Evolutionary conservation across 2,329 filamentous ascomycete species (phyloP).

Genomic region (Salinomyces thailandicus): DNA sequence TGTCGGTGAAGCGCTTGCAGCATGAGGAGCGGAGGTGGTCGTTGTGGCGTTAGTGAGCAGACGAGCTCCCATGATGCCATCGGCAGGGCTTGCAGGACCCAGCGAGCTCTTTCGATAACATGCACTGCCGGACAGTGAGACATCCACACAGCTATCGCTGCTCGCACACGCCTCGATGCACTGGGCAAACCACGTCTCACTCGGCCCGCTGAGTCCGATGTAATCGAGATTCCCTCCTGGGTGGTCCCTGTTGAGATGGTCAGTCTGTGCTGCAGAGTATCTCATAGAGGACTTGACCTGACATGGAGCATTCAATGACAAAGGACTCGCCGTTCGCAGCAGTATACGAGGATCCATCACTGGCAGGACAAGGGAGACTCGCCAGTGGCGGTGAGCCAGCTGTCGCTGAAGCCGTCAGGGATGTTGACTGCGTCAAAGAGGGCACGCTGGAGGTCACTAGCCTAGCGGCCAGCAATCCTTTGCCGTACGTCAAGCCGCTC

Average conservation of each 20-base stretch:
- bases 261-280: not conserved
- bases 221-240: conserved; percentile 1
- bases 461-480: conserved; percentile 2
- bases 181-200: not conserved
- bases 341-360: not conserved
- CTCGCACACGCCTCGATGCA: not conserved
- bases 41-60: conserved; percentile 5
- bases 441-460: conserved; percentile 1
- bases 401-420: not conserved
- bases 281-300: not conserved
- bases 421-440: not conserved
- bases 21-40: not conserved
- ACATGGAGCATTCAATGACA: conserved; percentile 1
- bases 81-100: not conserved
- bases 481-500: not conserved
- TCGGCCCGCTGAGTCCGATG: not conserved
- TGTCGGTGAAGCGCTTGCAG: not conserved
- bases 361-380: not conserved
- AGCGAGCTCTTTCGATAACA: conserved; percentile 18
- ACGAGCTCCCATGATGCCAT: conserved; percentile 4
- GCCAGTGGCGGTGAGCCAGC: not conserved
- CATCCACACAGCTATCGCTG: not conserved
- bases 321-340: conserved; percentile 3
- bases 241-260: not conserved
- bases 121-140: conserved; percentile 1